Evolutionary conservation across 495 filamentous ascomycete species (phyloP).

Genomic region (Pyrenopolyporus hunteri): DNA sequence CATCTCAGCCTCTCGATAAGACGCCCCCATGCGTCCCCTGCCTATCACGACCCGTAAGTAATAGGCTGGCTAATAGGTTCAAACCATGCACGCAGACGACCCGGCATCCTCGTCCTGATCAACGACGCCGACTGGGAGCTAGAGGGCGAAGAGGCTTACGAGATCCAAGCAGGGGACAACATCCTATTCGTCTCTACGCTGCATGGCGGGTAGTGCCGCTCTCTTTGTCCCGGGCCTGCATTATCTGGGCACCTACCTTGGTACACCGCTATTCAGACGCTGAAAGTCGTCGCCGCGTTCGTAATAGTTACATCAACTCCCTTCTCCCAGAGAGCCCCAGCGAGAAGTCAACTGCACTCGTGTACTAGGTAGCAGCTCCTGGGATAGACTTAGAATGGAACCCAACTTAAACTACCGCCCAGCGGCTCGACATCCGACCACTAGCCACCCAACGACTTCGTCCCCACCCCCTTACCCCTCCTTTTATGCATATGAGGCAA

Average conservation of each 20-base stretch:
- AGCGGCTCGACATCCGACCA: conserved; percentile 17
- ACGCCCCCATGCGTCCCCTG: conserved; percentile 13
- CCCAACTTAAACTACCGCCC: conserved; percentile 10
- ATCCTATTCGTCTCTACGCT: conserved; percentile 98
- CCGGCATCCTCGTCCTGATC: conserved; percentile 95
- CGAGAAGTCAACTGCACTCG: too few species aligned
- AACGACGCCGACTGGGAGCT: conserved; percentile 99
- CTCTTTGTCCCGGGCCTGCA: conserved; percentile 1
- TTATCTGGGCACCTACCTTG: not conserved
- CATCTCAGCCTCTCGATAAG: conserved; percentile 21
- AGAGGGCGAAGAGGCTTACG: conserved; percentile 90
- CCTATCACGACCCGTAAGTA: conserved; percentile 10
- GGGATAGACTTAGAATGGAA: conserved; percentile 1
- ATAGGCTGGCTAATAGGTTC: conserved; percentile 37
- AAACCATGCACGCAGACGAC: conserved; percentile 76
- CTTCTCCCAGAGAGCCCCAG: too few species aligned
- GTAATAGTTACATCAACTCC: conserved; percentile 28
- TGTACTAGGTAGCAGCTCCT: too few species aligned
- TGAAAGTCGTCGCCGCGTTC: conserved; percentile 17
- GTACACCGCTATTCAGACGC: conserved; percentile 34
- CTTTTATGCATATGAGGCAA: conserved; percentile 34
- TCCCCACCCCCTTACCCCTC: conserved; percentile 18
- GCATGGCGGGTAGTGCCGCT: conserved; percentile 74
- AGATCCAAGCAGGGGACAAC: conserved; percentile 79
- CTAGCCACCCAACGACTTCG: conserved; percentile 27